Conservation (phyloP, 306 rosid genomes). For the Prunus dulcis region DNA sequence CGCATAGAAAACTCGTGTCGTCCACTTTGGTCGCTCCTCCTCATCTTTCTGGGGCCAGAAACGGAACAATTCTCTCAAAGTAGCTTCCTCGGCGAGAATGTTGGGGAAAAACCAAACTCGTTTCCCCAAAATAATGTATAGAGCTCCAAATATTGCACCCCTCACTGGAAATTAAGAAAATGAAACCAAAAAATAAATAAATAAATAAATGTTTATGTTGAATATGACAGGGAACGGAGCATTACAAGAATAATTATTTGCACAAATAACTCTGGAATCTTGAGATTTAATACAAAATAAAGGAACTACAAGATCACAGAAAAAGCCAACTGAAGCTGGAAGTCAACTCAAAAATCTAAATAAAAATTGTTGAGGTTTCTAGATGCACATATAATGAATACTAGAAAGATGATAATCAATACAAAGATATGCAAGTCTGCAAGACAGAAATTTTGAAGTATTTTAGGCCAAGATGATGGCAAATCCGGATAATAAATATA, state of each 20-base stretch:
- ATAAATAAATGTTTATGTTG: background rate
- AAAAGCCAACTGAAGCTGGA: background rate
- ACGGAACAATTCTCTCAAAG: slow-evolving; percentile 87
- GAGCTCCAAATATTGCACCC: slow-evolving; percentile 65
- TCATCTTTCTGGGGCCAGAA: slow-evolving; percentile 94
- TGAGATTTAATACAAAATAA: background rate
- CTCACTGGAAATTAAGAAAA: slow-evolving; percentile 59
- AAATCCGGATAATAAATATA: background rate
- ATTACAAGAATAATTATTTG: background rate
- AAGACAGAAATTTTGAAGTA: background rate
- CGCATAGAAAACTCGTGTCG: slow-evolving; percentile 87
- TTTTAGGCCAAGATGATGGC: background rate
- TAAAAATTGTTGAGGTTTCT: background rate
- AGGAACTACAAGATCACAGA: background rate
- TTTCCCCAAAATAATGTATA: slow-evolving; percentile 70
- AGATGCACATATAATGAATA: background rate
- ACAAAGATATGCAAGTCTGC: background rate
- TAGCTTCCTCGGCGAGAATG: slow-evolving; percentile 96
- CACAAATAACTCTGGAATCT: background rate
- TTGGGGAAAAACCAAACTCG: slow-evolving; percentile 95
- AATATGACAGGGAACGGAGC: background rate
- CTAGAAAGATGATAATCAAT: background rate
- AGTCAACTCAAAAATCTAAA: background rate
- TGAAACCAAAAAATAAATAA: background rate
- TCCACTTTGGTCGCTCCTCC: slow-evolving; percentile 96